A percentile compares a stretch with the other conserved stretches of the same genome.
These are phyloP conservation scores for Gossypium anomalum DNA, from an alignment of 345 rosid genomes.

Conservation along the genomic window DNA sequence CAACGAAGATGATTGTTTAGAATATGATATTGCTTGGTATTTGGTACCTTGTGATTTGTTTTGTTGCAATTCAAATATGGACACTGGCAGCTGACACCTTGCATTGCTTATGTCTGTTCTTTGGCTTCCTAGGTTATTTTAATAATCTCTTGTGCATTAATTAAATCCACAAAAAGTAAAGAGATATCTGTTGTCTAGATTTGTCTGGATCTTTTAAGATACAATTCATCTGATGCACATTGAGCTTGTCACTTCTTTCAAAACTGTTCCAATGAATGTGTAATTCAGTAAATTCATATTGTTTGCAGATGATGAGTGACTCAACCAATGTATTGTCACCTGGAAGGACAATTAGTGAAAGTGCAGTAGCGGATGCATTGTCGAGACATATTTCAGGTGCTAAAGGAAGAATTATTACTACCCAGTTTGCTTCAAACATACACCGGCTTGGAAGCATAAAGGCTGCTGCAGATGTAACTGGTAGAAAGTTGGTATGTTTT, in stretches of 20 bases:
- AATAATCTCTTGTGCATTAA: background rate
- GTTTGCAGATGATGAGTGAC: constrained; percentile 94
- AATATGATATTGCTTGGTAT: constrained; percentile 3
- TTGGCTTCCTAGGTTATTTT: background rate
- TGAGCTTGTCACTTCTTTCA: constrained; percentile 4
- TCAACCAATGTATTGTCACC: constrained; percentile 94
- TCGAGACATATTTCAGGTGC: constrained; percentile 71
- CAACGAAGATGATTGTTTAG: background rate
- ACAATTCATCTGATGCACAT: constrained; percentile 5
- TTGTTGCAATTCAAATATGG: background rate
- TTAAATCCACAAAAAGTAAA: background rate
- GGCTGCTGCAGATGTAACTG: constrained; percentile 91
- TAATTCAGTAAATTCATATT: constrained; percentile 1
- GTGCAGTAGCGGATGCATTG: constrained; percentile 77
- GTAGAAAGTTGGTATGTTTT: constrained; percentile 76
- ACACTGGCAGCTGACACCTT: background rate
- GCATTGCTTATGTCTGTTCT: background rate
- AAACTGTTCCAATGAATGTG: background rate
- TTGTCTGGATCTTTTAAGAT: constrained; percentile 2
- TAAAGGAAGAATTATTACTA: constrained; percentile 90
- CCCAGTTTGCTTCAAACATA: constrained; percentile 97
- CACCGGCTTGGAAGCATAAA: constrained; percentile 97
- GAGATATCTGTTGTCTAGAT: background rate
- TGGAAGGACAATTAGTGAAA: constrained; percentile 90
- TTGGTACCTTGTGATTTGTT: background rate